phyloP scores from a whole-genome alignment of 805 yeast species.

The Hanseniaspora thailandica region DNA sequence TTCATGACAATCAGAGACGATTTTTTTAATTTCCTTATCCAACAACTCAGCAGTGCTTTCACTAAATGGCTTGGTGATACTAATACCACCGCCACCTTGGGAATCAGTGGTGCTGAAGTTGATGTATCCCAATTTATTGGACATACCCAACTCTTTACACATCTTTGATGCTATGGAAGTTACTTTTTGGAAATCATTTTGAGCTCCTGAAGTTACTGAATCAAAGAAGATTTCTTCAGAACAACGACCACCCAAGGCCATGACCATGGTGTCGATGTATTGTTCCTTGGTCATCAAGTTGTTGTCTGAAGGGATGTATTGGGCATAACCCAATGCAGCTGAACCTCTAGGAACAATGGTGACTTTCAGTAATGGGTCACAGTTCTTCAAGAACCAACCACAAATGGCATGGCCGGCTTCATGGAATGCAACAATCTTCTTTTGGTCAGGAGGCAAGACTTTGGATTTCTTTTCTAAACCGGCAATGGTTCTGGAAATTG shows the following conservation, averaged over 20 bases:
- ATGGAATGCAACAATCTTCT: slow-evolving; percentile 85
- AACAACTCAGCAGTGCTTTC: slow-evolving; percentile 73
- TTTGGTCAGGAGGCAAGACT: slow-evolving; percentile 73
- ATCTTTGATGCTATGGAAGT: slow-evolving; percentile 85
- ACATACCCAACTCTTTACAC: slow-evolving; percentile 92
- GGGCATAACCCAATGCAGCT: slow-evolving; percentile 96
- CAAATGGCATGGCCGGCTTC: slow-evolving; percentile 99
- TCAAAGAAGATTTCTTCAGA: slow-evolving; percentile 86
- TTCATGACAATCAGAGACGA: slow-evolving; percentile 63
- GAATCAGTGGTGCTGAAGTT: slow-evolving; percentile 58
- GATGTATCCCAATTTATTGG: slow-evolving; percentile 71
- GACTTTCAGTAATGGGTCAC: slow-evolving; percentile 90
- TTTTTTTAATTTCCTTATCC: slow-evolving; percentile 70
- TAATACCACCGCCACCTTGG: slow-evolving; percentile 45
- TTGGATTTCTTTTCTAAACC: slow-evolving; percentile 87
- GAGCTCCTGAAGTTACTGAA: slow-evolving; percentile 91
- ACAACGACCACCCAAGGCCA: slow-evolving; percentile 96
- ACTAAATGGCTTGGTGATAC: slow-evolving; percentile 73
- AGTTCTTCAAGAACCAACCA: slow-evolving; percentile 86
- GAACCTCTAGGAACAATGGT: slow-evolving; percentile 95
- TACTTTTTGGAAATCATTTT: slow-evolving; percentile 92
- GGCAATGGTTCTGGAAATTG: slow-evolving; percentile 93
- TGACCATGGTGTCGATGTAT: slow-evolving; percentile 79
- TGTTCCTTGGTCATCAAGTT: slow-evolving; percentile 68
- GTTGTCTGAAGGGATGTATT: slow-evolving; percentile 87